Percentiles rank a stretch among this genome's conserved stretches.
Evolutionary conservation across 306 rosid genomes (phyloP).

Genomic region (Citrullus colocynthis): DNA sequence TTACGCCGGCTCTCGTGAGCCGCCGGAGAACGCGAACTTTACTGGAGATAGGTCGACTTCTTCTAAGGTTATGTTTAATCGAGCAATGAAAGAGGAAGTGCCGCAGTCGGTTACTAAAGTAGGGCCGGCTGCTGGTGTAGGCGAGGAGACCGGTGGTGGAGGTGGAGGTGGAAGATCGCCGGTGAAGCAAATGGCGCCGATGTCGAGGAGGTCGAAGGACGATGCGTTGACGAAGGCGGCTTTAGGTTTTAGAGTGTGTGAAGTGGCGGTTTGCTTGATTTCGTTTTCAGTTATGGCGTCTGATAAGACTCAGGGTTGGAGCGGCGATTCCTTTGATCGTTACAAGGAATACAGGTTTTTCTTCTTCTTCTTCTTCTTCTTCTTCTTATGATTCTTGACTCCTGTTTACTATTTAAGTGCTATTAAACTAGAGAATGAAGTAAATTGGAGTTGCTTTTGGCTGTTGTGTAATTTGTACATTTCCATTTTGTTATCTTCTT

Average conservation of each 20-base stretch:
- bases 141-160: conserved; percentile 7
- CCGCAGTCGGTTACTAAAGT: conserved; percentile 29
- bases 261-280: conserved; percentile 61
- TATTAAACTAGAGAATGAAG: background rate
- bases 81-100: conserved; percentile 31
- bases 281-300: conserved; percentile 98
- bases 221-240: conserved; percentile 46
- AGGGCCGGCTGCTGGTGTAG: conserved; percentile 20
- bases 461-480: background rate
- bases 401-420: background rate
- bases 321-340: conserved; percentile 94
- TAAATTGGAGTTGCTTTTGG: background rate
- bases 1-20: conserved; percentile 13
- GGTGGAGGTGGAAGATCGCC: conserved; percentile 23
- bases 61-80: conserved; percentile 20
- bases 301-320: conserved; percentile 95
- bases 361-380: conserved; percentile 4
- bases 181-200: conserved; percentile 4
- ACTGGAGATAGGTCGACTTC: conserved; percentile 17
- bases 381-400: background rate
- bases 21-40: conserved; percentile 10
- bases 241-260: conserved; percentile 71
- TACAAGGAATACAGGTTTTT: conserved; percentile 88
- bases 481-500: background rate
- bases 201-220: conserved; percentile 19